Percentiles rank a stretch among this genome's conserved stretches.
Conservation (phyloP, 106 monocot species). For the Platanthera guangdongensis region DNA sequence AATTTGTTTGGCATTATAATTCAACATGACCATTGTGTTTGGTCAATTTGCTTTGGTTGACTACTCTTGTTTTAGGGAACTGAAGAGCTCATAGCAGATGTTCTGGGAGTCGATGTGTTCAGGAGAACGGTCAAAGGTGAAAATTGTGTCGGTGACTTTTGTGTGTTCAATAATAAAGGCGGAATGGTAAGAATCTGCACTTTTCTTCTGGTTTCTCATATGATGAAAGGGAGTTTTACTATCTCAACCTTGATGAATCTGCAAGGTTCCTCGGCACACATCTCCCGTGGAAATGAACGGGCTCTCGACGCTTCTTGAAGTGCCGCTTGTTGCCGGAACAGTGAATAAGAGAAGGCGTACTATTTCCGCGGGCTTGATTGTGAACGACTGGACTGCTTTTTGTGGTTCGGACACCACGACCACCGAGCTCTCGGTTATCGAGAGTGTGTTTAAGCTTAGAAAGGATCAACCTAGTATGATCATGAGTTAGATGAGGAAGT, state of each 20-base stretch:
- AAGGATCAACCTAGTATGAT: constrained; percentile 77
- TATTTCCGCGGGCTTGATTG: constrained; percentile 78
- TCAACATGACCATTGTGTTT: no score
- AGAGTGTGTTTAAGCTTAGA: constrained; percentile 80
- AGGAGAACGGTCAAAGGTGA: constrained; percentile 91
- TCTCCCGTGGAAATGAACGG: constrained; percentile 90
- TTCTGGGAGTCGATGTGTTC: constrained; percentile 95
- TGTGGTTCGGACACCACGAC: constrained; percentile 93
- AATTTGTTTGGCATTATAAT: no score
- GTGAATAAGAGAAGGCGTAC: constrained; percentile 93
- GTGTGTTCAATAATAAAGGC: constrained; percentile 75
- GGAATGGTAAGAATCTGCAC: constrained; percentile 57
- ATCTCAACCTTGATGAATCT: neutral
- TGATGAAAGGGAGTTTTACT: neutral
- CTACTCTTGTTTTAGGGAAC: constrained; percentile 48
- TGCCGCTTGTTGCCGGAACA: constrained; percentile 88
- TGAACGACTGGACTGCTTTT: constrained; percentile 94
- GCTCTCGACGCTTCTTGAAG: constrained; percentile 92
- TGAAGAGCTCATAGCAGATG: constrained; percentile 86
- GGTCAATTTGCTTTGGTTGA: neutral
- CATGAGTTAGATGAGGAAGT: constrained; percentile 22
- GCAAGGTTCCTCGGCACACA: constrained; percentile 89
- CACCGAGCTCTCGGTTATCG: constrained; percentile 92
- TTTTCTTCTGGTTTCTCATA: neutral
- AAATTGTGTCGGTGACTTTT: constrained; percentile 88